Conservation (phyloP, 2,329 filamentous ascomycete species). For the Ascochyta fabae region DNA sequence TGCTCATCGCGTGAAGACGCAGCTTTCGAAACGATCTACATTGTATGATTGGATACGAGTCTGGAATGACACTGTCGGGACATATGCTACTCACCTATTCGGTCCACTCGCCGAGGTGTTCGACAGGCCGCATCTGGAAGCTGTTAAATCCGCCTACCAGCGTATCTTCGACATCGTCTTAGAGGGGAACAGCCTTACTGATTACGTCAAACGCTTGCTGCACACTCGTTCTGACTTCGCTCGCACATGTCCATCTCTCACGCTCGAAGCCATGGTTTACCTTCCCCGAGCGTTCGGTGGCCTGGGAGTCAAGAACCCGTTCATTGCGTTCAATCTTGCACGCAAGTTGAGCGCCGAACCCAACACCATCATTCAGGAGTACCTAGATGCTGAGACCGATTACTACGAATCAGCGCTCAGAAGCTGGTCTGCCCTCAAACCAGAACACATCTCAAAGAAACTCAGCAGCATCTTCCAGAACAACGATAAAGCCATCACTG, state of each 20-base stretch:
- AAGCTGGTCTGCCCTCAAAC: constrained; percentile 19
- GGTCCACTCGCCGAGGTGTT: constrained; percentile 36
- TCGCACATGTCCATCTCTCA: constrained; percentile 3
- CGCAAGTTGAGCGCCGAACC: constrained; percentile 17
- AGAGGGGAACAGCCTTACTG: constrained; percentile 24
- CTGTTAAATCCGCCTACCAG: constrained; percentile 32
- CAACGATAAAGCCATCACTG: constrained; percentile 15
- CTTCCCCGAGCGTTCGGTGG: constrained; percentile 37
- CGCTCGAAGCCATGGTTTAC: constrained; percentile 37
- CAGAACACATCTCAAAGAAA: constrained; percentile 21
- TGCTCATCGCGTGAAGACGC: constrained; percentile 28
- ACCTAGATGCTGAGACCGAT: constrained; percentile 23
- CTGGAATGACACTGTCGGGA: constrained; percentile 38
- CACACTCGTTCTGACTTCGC: constrained; percentile 4
- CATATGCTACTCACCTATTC: constrained; percentile 35
- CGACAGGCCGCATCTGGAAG: constrained; percentile 32
- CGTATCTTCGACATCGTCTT: constrained; percentile 34
- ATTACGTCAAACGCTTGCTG: constrained; percentile 28
- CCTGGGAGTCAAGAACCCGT: constrained; percentile 40
- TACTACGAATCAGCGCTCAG: constrained; percentile 27
- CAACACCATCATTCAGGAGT: constrained; percentile 10
- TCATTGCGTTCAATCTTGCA: constrained; percentile 30
- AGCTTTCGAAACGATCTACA: constrained; percentile 26
- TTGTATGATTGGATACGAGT: constrained; percentile 36
- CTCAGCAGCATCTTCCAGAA: constrained; percentile 22